A percentile compares a stretch with the other conserved stretches of the same genome.
Evolutionary conservation across 2,329 filamentous ascomycete genomes (phyloP).

Genomic region (Sphaerulina musiva): DNA sequence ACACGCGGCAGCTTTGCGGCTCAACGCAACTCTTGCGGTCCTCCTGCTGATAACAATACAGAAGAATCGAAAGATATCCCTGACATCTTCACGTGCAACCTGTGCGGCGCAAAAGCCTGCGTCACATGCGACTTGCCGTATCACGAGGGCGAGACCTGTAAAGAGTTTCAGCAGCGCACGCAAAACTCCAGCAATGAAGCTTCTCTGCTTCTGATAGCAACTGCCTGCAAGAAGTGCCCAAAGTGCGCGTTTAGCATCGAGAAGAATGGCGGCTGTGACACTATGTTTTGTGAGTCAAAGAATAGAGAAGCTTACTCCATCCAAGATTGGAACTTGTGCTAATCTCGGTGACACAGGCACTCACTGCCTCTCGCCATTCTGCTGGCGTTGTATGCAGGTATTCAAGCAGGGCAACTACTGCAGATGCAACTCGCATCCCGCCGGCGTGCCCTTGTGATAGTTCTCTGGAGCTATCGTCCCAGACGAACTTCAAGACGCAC

Average conservation of each 20-base stretch:
- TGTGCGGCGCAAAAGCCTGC: slow-evolving; percentile 29
- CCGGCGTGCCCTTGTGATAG: neutral
- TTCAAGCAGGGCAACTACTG: slow-evolving; percentile 9
- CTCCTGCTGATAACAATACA: neutral
- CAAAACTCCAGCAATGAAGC: slow-evolving; percentile 29
- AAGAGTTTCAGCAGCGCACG: slow-evolving; percentile 30
- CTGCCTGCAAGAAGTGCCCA: slow-evolving; percentile 28
- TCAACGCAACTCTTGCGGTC: neutral
- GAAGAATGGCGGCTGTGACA: slow-evolving; percentile 31
- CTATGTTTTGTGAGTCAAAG: slow-evolving; percentile 23
- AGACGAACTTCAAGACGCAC: neutral
- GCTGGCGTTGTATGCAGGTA: slow-evolving; percentile 27
- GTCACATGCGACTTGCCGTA: slow-evolving; percentile 28
- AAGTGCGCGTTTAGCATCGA: slow-evolving; percentile 27
- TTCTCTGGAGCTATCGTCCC: no score
- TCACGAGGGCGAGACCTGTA: slow-evolving; percentile 31
- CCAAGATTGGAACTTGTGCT: neutral
- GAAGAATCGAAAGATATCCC: neutral
- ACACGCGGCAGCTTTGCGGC: neutral
- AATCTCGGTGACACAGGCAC: slow-evolving; percentile 10
- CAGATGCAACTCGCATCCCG: slow-evolving; percentile 9
- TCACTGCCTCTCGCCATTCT: slow-evolving; percentile 27
- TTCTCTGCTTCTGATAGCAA: slow-evolving; percentile 13
- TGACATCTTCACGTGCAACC: slow-evolving; percentile 30
- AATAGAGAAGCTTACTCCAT: no score